Base-by-base conservation (phyloP, 371 early-diverging fungal species). In the Entomophthora muscae region DNA sequence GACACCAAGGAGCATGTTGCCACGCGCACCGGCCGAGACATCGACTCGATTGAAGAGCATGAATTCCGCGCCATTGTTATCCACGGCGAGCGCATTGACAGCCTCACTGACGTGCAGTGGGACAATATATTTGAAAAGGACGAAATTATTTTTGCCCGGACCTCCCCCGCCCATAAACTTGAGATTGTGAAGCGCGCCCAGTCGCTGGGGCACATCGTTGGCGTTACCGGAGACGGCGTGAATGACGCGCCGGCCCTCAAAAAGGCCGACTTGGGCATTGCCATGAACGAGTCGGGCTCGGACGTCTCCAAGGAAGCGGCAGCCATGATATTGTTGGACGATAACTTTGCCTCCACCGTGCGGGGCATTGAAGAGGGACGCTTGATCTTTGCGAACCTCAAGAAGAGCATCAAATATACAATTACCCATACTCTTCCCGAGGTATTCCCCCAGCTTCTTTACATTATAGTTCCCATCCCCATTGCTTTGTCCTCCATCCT, bases 301-400 rank as follows among this genome's bases (percentile, higher is more conserved):
- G 96, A 97, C 68, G 95, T 95, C 24, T 88, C 93, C 57, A 98
- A 98, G 73, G 94, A 97, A 65, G 95, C 96, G n/a, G 95, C 98
- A 21, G 81, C 91, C 56, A 97, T 98, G 93, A 91, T 98, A 65
- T 72, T 98, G 64, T 68, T 95, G 30, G 94, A 96, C 72, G 94
- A 64, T 66, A 68, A 69, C 28, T 67, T 66, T 65, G 67, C 68
- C 24, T 64, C 66, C 26, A 63, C 72, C 7, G 61, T 66, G 22
- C 57, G 64, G 21, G 67, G 67, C 52, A 63, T 71, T 32, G 68
- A 87, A 69, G 93, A 95, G 69, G 96, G 96, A 52, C 88, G 98
- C 32, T 74, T 95, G 66, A 93, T 94, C 66, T 97, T 97, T 73
- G 75, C 80, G 66, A 98, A 98, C 72, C 71, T 98, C 68, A 93